These are phyloP conservation scores for Talaromyces sp. DNA, from an alignment of 2,329 filamentous ascomycete species.

Conservation along the genomic window DNA sequence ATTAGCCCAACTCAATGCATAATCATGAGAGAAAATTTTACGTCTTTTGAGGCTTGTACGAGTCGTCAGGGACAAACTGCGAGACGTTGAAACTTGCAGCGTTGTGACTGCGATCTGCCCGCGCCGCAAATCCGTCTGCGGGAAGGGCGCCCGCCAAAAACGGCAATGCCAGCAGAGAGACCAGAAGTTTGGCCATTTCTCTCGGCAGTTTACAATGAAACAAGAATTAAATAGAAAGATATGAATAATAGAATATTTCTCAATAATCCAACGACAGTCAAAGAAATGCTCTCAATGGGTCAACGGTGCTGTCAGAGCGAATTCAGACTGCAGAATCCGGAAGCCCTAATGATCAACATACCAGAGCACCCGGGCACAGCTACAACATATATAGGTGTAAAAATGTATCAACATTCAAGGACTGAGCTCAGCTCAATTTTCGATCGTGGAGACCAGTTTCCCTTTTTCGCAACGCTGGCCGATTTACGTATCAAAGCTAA, in stretches of 20 bases:
- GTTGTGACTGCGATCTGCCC: background rate
- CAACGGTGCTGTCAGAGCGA: background rate
- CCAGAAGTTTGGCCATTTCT: conserved; percentile 13
- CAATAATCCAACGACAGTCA: too few relatives aligned
- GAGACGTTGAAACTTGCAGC: conserved; percentile 3
- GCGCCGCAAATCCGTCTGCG: background rate
- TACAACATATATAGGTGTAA: conserved; percentile 2
- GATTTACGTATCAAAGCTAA: conserved; percentile 1
- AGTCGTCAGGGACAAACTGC: conserved; percentile 11
- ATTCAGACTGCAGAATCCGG: conserved; percentile 12
- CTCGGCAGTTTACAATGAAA: background rate
- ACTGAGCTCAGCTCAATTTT: background rate
- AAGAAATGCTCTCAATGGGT: background rate
- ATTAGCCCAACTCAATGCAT: background rate
- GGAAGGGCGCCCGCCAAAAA: conserved; percentile 14
- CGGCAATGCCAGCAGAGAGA: conserved; percentile 14
- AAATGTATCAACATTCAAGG: background rate
- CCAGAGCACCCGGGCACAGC: conserved; percentile 1
- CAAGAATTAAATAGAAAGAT: background rate
- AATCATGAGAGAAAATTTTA: background rate
- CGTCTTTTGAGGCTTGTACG: conserved; percentile 17
- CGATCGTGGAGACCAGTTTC: conserved; percentile 10
- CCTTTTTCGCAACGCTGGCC: conserved; percentile 9
- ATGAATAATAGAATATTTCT: too few relatives aligned
- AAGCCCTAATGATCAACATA: conserved; percentile 8